Evolutionary conservation across 345 rosid genomes (phyloP).

Genomic region (Firmiana major): DNA sequence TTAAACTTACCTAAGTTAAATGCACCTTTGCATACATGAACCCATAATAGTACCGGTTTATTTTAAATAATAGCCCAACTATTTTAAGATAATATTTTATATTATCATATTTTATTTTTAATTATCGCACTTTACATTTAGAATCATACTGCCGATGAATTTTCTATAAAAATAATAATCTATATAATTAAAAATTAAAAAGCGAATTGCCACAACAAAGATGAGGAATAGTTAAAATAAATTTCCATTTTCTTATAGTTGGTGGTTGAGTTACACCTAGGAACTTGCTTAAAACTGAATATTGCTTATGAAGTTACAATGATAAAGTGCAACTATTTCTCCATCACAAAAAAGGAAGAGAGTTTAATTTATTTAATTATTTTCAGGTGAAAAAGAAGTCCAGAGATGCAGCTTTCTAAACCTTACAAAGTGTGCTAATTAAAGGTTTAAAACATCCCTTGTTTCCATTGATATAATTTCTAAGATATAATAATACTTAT

Average conservation of each 20-base stretch:
- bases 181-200: neutral
- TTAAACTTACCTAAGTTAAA: neutral
- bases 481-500: neutral
- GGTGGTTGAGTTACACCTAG: neutral
- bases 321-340: neutral
- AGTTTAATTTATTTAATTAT: neutral
- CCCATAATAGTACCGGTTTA: neutral
- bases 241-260: neutral
- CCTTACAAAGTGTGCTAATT: neutral
- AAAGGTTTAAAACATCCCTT: neutral
- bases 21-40: neutral
- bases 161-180: neutral
- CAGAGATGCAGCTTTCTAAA: neutral
- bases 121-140: neutral
- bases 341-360: neutral
- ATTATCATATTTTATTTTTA: neutral
- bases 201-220: neutral
- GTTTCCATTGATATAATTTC: neutral
- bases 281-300: neutral
- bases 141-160: neutral
- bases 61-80: neutral
- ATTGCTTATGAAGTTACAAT: neutral
- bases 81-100: neutral
- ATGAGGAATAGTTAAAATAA: neutral
- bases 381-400: neutral